Evolutionary conservation across 352 stramenopile species (phyloP), one percentile per base, ranked within the genome.

Genomic region (Globisporangium spiculum): DNA sequence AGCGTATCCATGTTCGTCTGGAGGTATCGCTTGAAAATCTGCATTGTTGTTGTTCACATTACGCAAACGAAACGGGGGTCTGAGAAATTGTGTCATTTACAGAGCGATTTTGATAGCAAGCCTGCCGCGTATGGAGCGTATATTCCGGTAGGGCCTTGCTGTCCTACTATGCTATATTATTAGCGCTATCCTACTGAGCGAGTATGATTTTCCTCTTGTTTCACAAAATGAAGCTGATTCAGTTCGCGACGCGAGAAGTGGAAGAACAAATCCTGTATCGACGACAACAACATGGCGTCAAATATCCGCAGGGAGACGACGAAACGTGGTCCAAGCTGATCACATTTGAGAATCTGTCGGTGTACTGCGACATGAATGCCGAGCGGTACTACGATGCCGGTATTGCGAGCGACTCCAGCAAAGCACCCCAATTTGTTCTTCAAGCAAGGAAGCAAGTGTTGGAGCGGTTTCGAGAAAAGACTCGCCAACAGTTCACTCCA

Each of bases 241-340:
- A 81, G 3, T 74, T 92, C 22, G 74, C 75, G 10, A 80, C 83
- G n/a, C 70, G 76, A 8, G 81, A 84, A 8, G 41, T 82, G 2
- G 81, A 82, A n/a, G 73, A 84, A 18, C 83, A 86, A 44, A 90
- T 94, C 63, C 66, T 93, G 32, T 72, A 81, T 41, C 77, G 86
- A 38, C 76, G 84, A 1, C 74, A 86, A 34, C 83, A 90, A 34
- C 68, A 67, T 50, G 81, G 83, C 0, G 72, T 90, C 53, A 68
- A 38, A 10, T 90, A 93, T 34, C 80, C 81, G 6, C 60, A 53
- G 10, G 54, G 55, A 32, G 60, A 58, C 1, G 72, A 78, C 7
- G 60, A 66, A 41, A 68, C 67, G 6, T 66, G 80, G 10, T 81
- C 83, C 44, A 94, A 94, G 67, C 65, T 89, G 5, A 60, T 92